Conservation (phyloP, 164 flowering plant species). For the Buxus sempervirens region DNA sequence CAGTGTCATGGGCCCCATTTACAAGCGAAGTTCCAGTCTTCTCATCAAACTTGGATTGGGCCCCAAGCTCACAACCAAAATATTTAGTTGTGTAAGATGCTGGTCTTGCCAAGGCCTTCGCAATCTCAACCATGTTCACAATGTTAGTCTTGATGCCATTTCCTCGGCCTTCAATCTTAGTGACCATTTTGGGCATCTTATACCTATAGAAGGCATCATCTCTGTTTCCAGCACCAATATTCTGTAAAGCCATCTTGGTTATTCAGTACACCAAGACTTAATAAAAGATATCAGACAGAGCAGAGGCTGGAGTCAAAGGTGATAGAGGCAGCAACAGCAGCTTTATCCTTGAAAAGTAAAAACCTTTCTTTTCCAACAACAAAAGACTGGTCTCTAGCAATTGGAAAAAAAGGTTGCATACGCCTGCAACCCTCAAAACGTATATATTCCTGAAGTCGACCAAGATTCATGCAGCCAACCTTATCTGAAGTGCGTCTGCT, state of each 20-base stretch:
- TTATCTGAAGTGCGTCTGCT: slow-evolving; percentile 16
- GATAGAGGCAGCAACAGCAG: slow-evolving; percentile 1
- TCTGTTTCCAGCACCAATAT: slow-evolving; percentile 85
- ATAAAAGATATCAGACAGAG: slow-evolving; percentile 13
- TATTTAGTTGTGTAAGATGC: slow-evolving; percentile 86
- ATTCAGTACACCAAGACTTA: not conserved
- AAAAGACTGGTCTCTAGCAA: slow-evolving; percentile 12
- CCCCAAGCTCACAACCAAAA: slow-evolving; percentile 92
- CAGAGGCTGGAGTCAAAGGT: slow-evolving; percentile 5
- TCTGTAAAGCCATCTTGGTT: slow-evolving; percentile 74
- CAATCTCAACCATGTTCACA: slow-evolving; percentile 91
- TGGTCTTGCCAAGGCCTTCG: slow-evolving; percentile 86
- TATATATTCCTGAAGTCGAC: slow-evolving; percentile 11
- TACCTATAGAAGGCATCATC: slow-evolving; percentile 98
- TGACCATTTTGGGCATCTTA: slow-evolving; percentile 92
- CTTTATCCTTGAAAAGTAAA: not conserved
- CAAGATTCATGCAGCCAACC: slow-evolving; percentile 46
- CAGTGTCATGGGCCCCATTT: slow-evolving; percentile 82
- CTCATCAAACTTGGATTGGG: slow-evolving; percentile 92
- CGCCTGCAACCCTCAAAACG: slow-evolving; percentile 24
- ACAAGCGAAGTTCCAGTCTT: slow-evolving; percentile 80
- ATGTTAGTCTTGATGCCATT: slow-evolving; percentile 95
- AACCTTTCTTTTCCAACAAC: not conserved
- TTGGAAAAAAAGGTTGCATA: slow-evolving; percentile 33
- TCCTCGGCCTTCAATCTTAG: slow-evolving; percentile 91